A percentile compares a stretch with the other conserved stretches of the same genome.
These are phyloP conservation scores for Coniophora puteana DNA, from an alignment of 1,284 basidiomycete genomes.

Conservation along the genomic window DNA sequence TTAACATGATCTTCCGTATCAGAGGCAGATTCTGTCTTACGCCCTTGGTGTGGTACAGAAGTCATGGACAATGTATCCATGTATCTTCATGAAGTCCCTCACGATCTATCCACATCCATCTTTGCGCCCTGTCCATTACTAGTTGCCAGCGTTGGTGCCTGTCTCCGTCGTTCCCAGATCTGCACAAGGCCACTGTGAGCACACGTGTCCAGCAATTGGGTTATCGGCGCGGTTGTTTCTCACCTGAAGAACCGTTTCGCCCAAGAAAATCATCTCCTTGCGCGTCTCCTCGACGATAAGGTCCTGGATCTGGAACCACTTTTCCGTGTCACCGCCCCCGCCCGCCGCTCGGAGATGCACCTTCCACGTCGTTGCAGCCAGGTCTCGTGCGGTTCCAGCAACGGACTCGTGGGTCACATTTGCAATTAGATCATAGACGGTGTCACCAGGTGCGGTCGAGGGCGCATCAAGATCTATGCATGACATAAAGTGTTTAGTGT, in stretches of 20 bases:
- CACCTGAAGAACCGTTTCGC: conserved; percentile 94
- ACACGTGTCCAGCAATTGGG: conserved; percentile 10
- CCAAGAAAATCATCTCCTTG: conserved; percentile 97
- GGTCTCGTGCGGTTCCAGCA: conserved; percentile 89
- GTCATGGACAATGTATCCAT: conserved; percentile 2
- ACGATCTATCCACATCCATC: conserved; percentile 30
- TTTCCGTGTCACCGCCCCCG: conserved; percentile 81
- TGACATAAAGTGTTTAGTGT: conserved; percentile 12
- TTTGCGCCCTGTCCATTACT: conserved; percentile 16
- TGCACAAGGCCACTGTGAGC: conserved; percentile 23
- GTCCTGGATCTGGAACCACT: conserved; percentile 98
- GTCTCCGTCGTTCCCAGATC: conserved; percentile 68
- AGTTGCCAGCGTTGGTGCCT: conserved; percentile 11
- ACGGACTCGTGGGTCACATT: conserved; percentile 95
- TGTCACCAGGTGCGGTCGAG: conserved; percentile 49
- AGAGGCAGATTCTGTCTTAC: too few species aligned
- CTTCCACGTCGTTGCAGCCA: conserved; percentile 88
- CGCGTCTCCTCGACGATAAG: conserved; percentile 93
- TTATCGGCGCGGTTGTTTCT: conserved; percentile 10
- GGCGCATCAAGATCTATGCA: conserved; percentile 65
- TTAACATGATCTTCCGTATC: conserved; percentile 4
- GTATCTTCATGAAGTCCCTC: conserved; percentile 6
- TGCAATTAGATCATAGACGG: conserved; percentile 91
- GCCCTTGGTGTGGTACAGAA: too few species aligned
- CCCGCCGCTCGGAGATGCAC: conserved; percentile 79